phyloP scores from a whole-genome alignment of 1,139 yeast species.

The Pneumocystis carinii region DNA sequence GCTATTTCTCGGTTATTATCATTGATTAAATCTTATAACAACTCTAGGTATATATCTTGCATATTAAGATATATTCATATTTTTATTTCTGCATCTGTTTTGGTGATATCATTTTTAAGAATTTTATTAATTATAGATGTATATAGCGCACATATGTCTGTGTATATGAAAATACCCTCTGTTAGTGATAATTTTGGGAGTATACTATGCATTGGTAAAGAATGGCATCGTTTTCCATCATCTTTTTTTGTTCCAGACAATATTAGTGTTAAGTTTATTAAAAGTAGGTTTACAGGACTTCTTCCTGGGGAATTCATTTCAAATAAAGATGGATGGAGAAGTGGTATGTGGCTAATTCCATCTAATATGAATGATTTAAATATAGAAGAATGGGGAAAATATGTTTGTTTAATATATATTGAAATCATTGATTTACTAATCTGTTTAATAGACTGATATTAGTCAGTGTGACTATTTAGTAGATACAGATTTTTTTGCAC shows the following conservation, averaged over 20 bases:
- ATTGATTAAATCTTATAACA: too few relatives aligned
- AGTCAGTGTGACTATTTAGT: constrained; percentile 28
- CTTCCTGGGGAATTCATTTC: constrained; percentile 64
- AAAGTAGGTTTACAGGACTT: constrained; percentile 71
- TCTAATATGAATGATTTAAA: not conserved
- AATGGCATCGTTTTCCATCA: constrained; percentile 87
- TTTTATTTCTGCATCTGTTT: too few relatives aligned
- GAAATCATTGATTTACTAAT: too few relatives aligned
- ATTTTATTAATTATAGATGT: constrained; percentile 22
- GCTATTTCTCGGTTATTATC: constrained; percentile 19
- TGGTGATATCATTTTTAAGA: constrained; percentile 19
- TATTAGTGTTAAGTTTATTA: constrained; percentile 48
- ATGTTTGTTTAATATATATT: not conserved
- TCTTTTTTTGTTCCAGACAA: constrained; percentile 61
- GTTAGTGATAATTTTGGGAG: constrained; percentile 1
- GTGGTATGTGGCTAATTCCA: not conserved
- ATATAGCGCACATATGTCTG: constrained; percentile 26
- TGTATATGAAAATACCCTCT: constrained; percentile 15
- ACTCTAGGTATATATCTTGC: not conserved
- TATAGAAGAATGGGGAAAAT: not conserved
- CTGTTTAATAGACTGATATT: constrained; percentile 30
- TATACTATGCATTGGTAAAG: constrained; percentile 74
- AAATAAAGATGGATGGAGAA: not conserved
- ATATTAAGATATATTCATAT: too few relatives aligned
- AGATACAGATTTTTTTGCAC: constrained; percentile 17